Conservation (phyloP, 2,329 filamentous ascomycete genomes). For the Hirsutella rhossiliensis region DNA sequence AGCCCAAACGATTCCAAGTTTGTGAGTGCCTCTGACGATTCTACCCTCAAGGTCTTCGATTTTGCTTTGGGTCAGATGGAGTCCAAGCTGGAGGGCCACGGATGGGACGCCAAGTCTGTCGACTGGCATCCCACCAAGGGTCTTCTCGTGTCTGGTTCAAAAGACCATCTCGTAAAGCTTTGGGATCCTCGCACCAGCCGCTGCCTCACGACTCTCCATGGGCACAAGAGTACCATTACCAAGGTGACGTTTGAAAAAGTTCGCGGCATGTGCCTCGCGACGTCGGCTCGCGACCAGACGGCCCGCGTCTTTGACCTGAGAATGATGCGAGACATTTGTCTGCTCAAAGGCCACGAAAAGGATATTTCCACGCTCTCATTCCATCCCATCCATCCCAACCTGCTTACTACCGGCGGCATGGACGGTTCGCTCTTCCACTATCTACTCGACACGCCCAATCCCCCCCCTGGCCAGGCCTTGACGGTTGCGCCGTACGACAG, state of each 20-base stretch:
- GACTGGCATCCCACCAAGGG: slow-evolving; percentile 98
- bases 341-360: slow-evolving; percentile 90
- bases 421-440: slow-evolving; percentile 90
- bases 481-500: slow-evolving; percentile 77
- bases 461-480: slow-evolving; percentile 58
- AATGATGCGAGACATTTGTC: slow-evolving; percentile 95
- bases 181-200: slow-evolving; percentile 93
- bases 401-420: slow-evolving; percentile 81
- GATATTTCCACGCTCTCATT: slow-evolving; percentile 86
- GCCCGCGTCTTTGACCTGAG: slow-evolving; percentile 88
- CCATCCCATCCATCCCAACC: slow-evolving; percentile 83
- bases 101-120: slow-evolving; percentile 94
- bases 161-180: slow-evolving; percentile 93
- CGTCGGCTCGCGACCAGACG: slow-evolving; percentile 85
- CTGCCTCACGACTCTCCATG: slow-evolving; percentile 86
- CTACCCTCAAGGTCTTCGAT: slow-evolving; percentile 88
- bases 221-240: slow-evolving; percentile 94
- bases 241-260: slow-evolving; percentile 84
- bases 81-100: slow-evolving; percentile 77
- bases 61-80: slow-evolving; percentile 81
- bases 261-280: slow-evolving; percentile 75
- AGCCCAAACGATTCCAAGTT: slow-evolving; percentile 93
- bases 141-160: slow-evolving; percentile 86
- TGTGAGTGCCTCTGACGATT: slow-evolving; percentile 90
- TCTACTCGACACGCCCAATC: slow-evolving; percentile 88